phyloP scores from a whole-genome alignment of 106 monocot species.

The Posidonia australis region DNA sequence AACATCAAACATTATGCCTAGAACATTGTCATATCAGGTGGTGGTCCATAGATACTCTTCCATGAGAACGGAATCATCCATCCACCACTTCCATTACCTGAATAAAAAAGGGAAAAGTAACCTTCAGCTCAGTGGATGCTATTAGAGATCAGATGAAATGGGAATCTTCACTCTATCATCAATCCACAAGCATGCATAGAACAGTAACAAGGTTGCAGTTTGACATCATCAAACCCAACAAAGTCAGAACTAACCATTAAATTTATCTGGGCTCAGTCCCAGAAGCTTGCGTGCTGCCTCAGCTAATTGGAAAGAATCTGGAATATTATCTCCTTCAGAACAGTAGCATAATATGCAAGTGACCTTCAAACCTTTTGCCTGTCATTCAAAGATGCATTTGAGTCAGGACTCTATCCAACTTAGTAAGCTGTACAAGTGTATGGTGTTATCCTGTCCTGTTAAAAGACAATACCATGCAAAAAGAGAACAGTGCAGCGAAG shows the following conservation, averaged over 20 bases:
- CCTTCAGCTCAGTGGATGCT: neutral
- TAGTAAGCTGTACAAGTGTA: neutral
- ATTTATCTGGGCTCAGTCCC: conserved; percentile 29
- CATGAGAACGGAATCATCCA: conserved; percentile 39
- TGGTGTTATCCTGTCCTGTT: neutral
- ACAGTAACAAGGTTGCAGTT: neutral
- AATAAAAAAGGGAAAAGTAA: neutral
- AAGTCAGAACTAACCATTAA: conserved; percentile 29
- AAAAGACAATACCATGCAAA: conserved; percentile 51
- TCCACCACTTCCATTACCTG: conserved; percentile 20
- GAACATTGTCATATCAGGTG: conserved; percentile 40
- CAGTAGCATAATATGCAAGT: conserved; percentile 90
- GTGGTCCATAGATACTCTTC: conserved; percentile 44
- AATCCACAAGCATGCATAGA: neutral
- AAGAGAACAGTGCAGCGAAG: conserved; percentile 82
- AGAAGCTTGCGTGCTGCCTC: conserved; percentile 61
- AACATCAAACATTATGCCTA: conserved; percentile 4
- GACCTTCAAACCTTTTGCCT: conserved; percentile 84
- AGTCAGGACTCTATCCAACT: neutral
- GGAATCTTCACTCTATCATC: neutral
- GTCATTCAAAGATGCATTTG: neutral
- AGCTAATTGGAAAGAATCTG: conserved; percentile 77
- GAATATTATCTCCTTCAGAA: conserved; percentile 90
- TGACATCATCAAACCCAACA: neutral
- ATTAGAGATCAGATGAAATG: neutral